Evolutionary conservation across 2,329 filamentous ascomycete species (phyloP).

Genomic region (Byssothecium circinans): DNA sequence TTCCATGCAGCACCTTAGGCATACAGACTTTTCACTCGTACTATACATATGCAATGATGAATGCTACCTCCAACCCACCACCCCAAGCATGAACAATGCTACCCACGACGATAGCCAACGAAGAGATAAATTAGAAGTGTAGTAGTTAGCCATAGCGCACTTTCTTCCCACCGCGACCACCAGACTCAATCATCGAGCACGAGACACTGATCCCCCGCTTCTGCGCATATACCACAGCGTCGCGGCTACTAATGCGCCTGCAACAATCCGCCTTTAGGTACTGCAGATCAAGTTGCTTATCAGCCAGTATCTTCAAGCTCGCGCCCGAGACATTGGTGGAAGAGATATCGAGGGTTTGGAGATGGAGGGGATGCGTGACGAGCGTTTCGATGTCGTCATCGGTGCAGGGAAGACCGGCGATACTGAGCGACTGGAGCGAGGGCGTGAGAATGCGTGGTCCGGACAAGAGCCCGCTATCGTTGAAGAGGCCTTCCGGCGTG

Average conservation of each 20-base stretch:
- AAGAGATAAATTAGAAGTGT: too few relatives aligned
- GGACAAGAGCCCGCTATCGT: conserved; percentile 9
- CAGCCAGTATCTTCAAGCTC: conserved; percentile 43
- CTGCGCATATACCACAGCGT: conserved; percentile 40
- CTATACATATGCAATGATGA: too few relatives aligned
- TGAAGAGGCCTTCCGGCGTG: conserved; percentile 6
- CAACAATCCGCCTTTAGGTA: conserved; percentile 42
- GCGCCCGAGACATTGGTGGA: conserved; percentile 45
- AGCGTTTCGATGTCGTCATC: conserved; percentile 40
- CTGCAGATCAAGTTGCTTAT: conserved; percentile 27
- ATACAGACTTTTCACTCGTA: too few relatives aligned
- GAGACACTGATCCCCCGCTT: conserved; percentile 25
- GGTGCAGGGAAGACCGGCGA: conserved; percentile 19
- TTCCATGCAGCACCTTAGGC: too few relatives aligned
- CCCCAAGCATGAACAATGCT: too few relatives aligned
- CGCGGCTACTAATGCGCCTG: conserved; percentile 34
- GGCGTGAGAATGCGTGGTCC: conserved; percentile 29
- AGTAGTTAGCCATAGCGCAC: conserved; percentile 15
- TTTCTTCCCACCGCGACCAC: conserved; percentile 7
- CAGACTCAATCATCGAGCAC: conserved; percentile 5
- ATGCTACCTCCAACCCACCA: too few relatives aligned
- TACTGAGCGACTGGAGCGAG: conserved; percentile 16
- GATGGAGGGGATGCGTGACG: conserved; percentile 13
- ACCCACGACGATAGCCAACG: too few relatives aligned
- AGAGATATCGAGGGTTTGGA: conserved; percentile 37